Conservation (phyloP, 371 early-diverging fungal genomes). For the Apophysomyces elegans region DNA sequence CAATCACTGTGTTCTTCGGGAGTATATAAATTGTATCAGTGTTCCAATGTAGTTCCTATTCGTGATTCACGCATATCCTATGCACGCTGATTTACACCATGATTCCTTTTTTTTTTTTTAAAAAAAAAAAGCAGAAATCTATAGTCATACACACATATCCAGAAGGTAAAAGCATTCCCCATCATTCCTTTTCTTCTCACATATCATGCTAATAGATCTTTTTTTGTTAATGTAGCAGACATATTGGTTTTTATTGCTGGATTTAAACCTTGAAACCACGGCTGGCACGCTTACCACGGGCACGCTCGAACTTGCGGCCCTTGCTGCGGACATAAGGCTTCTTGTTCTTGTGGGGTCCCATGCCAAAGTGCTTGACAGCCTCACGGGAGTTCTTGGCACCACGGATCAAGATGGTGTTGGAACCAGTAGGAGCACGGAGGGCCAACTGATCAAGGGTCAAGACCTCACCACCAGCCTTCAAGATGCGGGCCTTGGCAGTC, state of each 20-base stretch:
- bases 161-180: no score
- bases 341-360: constrained; percentile 78
- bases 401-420: constrained; percentile 95
- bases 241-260: constrained; percentile 4
- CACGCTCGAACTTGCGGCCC: constrained; percentile 99
- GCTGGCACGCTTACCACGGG: constrained; percentile 98
- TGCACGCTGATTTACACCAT: no score
- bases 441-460: constrained; percentile 99
- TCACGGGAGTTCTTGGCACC: constrained; percentile 91
- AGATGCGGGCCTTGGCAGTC: constrained; percentile 95
- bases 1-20: no score
- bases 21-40: no score
- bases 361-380: constrained; percentile 91
- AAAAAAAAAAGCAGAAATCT: no score
- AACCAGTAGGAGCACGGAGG: constrained; percentile 95
- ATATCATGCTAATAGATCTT: no score
- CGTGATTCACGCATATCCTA: no score
- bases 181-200: no score
- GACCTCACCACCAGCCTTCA: constrained; percentile 98
- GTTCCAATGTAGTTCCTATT: no score
- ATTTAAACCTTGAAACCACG: constrained; percentile 92
- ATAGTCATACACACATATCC: no score
- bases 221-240: not conserved
- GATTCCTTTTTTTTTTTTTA: no score
- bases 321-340: constrained; percentile 97